These are phyloP conservation scores for Penicillium sp. DNA, from an alignment of 2,329 filamentous ascomycete genomes.

Conservation along the genomic window DNA sequence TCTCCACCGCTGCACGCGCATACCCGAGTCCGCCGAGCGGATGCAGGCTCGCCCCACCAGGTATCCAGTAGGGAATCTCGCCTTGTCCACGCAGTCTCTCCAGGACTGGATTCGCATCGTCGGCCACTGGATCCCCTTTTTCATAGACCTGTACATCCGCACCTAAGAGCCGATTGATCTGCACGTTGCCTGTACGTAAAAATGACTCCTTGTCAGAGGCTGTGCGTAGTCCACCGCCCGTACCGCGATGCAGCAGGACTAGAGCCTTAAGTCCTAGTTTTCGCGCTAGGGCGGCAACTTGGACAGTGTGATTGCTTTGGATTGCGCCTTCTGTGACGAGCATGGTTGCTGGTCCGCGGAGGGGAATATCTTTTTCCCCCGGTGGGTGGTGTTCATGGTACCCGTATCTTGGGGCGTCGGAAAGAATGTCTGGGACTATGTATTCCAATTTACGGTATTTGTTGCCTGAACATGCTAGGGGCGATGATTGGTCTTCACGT, in stretches of 20 bases:
- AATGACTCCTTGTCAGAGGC: conserved; percentile 21
- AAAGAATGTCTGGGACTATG: conserved; percentile 35
- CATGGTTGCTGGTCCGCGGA: conserved; percentile 24
- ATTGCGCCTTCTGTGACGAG: conserved; percentile 38
- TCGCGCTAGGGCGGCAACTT: conserved; percentile 32
- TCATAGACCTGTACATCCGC: conserved; percentile 55
- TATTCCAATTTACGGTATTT: conserved; percentile 43
- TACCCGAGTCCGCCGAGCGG: conserved; percentile 36
- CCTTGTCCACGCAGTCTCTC: conserved; percentile 19
- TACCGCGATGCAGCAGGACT: conserved; percentile 29
- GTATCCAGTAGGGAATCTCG: conserved; percentile 35
- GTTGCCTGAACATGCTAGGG: conserved; percentile 36
- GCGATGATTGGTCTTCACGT: conserved; percentile 37
- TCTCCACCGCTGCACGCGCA: conserved; percentile 34
- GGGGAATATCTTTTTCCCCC: background rate
- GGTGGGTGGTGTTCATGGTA: conserved; percentile 17
- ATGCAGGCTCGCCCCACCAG: conserved; percentile 36
- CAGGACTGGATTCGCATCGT: conserved; percentile 22
- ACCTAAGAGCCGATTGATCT: conserved; percentile 30
- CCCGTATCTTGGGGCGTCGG: conserved; percentile 12
- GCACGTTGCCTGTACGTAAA: conserved; percentile 27
- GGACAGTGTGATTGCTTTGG: conserved; percentile 40
- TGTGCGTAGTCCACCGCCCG: conserved; percentile 26
- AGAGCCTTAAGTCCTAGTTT: conserved; percentile 28
- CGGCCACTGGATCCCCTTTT: conserved; percentile 50